phyloP scores from a whole-genome alignment of 1,139 yeast genomes.

The Geotrichum aggregatum region DNA sequence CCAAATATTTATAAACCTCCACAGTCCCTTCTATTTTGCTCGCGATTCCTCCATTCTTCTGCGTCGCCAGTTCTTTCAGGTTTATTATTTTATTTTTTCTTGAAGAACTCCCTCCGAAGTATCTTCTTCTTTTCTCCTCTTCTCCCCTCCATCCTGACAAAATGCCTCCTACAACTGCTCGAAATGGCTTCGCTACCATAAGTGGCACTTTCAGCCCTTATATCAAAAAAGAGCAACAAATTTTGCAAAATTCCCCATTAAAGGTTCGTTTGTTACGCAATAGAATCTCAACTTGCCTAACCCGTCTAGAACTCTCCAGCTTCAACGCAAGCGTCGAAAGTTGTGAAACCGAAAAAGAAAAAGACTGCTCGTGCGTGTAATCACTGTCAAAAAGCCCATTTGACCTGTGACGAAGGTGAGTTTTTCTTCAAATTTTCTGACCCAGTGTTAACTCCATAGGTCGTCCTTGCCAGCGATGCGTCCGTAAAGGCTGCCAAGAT shows the following conservation, averaged over 20 bases:
- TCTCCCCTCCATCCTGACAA: neutral
- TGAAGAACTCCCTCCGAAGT: neutral
- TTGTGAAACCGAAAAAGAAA: constrained; percentile 29
- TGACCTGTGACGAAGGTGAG: constrained; percentile 67
- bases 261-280: neutral
- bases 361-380: constrained; percentile 86
- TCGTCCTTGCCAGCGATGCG: constrained; percentile 79
- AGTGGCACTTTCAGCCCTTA: constrained; percentile 8
- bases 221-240: constrained; percentile 5
- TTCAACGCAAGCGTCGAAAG: neutral
- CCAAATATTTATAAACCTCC: too few relatives aligned
- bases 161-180: constrained; percentile 4
- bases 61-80: neutral
- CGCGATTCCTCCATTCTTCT: too few relatives aligned
- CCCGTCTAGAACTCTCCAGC: neutral
- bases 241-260: neutral
- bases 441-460: constrained; percentile 23
- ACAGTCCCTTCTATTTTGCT: too few relatives aligned
- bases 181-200: constrained; percentile 5
- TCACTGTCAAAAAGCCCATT: constrained; percentile 84
- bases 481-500: constrained; percentile 55
- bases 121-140: neutral
- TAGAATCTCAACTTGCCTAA: neutral
- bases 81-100: neutral
- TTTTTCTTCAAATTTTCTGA: neutral